These are phyloP conservation scores for Globisporangium emineosum DNA, from an alignment of 352 stramenopile species.

Conservation along the genomic window DNA sequence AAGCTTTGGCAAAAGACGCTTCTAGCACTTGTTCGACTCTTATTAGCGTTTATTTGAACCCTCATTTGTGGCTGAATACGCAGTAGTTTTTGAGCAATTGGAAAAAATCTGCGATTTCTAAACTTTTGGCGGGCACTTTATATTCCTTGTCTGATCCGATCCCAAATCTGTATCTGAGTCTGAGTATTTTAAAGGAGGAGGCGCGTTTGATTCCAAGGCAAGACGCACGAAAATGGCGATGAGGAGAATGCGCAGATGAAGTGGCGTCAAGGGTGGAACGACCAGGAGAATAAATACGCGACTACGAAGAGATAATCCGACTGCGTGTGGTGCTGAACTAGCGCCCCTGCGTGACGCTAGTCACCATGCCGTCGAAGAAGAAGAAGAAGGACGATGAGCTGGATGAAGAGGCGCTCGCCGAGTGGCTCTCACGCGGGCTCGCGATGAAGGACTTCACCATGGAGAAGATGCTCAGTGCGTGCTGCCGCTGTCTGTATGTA, in stretches of 20 bases:
- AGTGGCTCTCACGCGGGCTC: conserved; percentile 68
- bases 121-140: too few species aligned
- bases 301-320: too few species aligned
- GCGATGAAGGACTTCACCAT: conserved; percentile 66
- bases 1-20: too few species aligned
- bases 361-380: conserved; percentile 20
- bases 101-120: too few species aligned
- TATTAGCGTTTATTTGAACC: too few species aligned
- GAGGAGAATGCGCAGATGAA: not conserved
- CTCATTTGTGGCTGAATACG: too few species aligned
- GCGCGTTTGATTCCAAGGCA: not conserved
- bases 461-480: conserved; percentile 72
- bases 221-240: not conserved
- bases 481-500: not conserved
- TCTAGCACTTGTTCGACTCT: too few species aligned
- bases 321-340: too few species aligned
- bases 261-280: not conserved
- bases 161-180: not conserved
- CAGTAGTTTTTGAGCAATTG: too few species aligned
- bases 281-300: too few species aligned
- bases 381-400: conserved; percentile 39
- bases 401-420: conserved; percentile 64
- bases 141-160: not conserved
- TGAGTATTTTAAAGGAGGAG: too few species aligned
- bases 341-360: not conserved